Evolutionary conservation across 495 filamentous ascomycete genomes (phyloP).

Genomic region (Neurospora pannonica): DNA sequence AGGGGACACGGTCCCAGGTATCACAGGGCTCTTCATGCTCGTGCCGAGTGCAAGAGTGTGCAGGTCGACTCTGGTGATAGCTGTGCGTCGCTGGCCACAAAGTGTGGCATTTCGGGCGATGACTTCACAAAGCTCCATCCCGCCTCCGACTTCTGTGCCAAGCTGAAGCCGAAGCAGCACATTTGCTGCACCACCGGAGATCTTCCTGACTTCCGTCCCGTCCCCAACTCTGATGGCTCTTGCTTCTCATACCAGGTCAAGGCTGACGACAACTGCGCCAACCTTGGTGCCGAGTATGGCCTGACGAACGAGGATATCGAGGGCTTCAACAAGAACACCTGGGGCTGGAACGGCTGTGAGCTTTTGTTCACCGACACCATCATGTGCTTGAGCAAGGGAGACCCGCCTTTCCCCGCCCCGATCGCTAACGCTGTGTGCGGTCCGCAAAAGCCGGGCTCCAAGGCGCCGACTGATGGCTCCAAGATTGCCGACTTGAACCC

Average conservation of each 20-base stretch:
- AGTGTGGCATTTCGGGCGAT: constrained; percentile 29
- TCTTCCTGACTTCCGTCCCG: constrained; percentile 28
- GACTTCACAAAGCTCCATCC: constrained; percentile 35
- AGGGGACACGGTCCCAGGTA: background rate
- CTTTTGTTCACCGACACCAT: constrained; percentile 11
- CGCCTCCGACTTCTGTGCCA: constrained; percentile 23
- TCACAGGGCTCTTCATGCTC: background rate
- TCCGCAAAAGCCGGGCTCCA: background rate
- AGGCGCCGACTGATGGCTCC: constrained; percentile 1
- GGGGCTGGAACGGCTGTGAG: constrained; percentile 41
- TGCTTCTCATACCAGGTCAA: constrained; percentile 29
- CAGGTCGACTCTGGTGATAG: constrained; percentile 25
- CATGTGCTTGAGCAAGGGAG: constrained; percentile 43
- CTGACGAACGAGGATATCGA: constrained; percentile 28
- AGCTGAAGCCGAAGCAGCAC: constrained; percentile 22
- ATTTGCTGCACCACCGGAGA: constrained; percentile 39
- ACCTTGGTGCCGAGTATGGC: constrained; percentile 19
- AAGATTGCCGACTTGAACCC: constrained; percentile 2
- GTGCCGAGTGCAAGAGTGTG: constrained; percentile 9
- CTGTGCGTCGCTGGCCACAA: constrained; percentile 29
- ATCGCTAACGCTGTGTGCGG: constrained; percentile 26
- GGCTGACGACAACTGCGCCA: constrained; percentile 24
- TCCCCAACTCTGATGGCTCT: constrained; percentile 31
- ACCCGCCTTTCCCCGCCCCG: constrained; percentile 34
- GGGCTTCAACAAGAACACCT: constrained; percentile 35